phyloP scores from a whole-genome alignment of 208 protist genomes.

The Leptomonas seymouri region DNA sequence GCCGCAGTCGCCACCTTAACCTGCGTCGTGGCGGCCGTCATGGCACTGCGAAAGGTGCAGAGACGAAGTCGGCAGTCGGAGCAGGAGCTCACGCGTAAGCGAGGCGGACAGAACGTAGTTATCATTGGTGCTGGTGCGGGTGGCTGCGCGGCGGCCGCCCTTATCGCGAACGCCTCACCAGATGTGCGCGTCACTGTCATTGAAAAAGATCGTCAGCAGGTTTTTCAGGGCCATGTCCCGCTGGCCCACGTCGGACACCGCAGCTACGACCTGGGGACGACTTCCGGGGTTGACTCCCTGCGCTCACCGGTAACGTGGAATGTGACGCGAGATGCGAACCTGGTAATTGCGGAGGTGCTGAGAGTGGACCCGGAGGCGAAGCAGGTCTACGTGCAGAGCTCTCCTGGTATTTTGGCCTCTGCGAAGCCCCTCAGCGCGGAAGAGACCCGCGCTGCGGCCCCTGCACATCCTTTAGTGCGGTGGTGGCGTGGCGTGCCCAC shows the following conservation, averaged over 20 bases:
- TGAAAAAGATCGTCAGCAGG: constrained; percentile 66
- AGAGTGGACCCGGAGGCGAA: constrained; percentile 48
- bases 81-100: constrained; percentile 30
- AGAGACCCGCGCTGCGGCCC: neutral
- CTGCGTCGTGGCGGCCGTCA: constrained; percentile 30
- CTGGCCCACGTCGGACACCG: constrained; percentile 85
- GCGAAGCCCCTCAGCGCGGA: constrained; percentile 10
- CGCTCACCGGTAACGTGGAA: constrained; percentile 80
- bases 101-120: constrained; percentile 59
- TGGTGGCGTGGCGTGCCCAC: constrained; percentile 7
- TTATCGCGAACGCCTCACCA: constrained; percentile 50
- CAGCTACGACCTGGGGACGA: constrained; percentile 88
- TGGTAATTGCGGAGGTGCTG: constrained; percentile 69
- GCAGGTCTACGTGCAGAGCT: constrained; percentile 54
- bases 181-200: constrained; percentile 80
- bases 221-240: constrained; percentile 62
- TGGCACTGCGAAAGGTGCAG: constrained; percentile 52
- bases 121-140: constrained; percentile 78
- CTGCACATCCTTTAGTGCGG: neutral
- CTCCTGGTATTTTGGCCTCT: constrained; percentile 19
- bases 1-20: constrained; percentile 36
- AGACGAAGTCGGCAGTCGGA: constrained; percentile 41
- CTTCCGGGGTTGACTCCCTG: constrained; percentile 66
- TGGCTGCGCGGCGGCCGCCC: constrained; percentile 62
- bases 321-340: constrained; percentile 70